These are phyloP conservation scores for Saccharomyces hybrid DNA, from an alignment of 1,139 yeast genomes.

Conservation along the genomic window DNA sequence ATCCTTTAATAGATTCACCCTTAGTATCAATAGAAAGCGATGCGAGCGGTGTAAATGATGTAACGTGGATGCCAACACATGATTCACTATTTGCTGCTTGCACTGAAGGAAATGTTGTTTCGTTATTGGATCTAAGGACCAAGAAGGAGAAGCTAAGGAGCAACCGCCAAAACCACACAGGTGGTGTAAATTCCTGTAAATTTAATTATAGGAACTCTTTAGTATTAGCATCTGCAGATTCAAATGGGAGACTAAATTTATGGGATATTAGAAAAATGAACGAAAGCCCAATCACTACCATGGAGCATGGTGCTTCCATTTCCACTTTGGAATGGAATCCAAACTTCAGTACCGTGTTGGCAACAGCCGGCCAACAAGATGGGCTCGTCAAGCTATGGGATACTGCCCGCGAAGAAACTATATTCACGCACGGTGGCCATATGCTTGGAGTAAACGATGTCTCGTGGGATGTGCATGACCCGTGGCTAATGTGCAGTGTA, in stretches of 20 bases:
- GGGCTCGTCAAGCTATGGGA: slow-evolving; percentile 68
- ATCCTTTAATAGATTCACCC: slow-evolving; percentile 17
- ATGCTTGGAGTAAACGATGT: slow-evolving; percentile 84
- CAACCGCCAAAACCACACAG: slow-evolving; percentile 32
- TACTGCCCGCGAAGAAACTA: slow-evolving; percentile 38
- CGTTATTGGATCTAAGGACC: slow-evolving; percentile 45
- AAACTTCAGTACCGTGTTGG: slow-evolving; percentile 48
- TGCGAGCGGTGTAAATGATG: slow-evolving; percentile 47
- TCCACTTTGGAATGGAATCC: slow-evolving; percentile 81
- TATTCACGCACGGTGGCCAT: slow-evolving; percentile 86
- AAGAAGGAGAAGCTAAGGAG: slow-evolving; percentile 13
- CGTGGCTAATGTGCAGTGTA: slow-evolving; percentile 75
- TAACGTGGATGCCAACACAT: slow-evolving; percentile 55
- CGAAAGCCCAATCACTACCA: slow-evolving; percentile 27
- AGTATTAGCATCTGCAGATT: slow-evolving; percentile 64
- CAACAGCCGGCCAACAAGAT: slow-evolving; percentile 64
- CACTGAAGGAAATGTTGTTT: slow-evolving; percentile 48
- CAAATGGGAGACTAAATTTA: slow-evolving; percentile 47
- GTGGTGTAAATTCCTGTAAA: slow-evolving; percentile 58
- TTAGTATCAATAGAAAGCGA: slow-evolving; percentile 15
- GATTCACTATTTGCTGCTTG: slow-evolving; percentile 49
- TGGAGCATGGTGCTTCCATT: slow-evolving; percentile 50
- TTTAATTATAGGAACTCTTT: slow-evolving; percentile 52
- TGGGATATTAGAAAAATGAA: slow-evolving; percentile 61
- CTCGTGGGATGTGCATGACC: slow-evolving; percentile 76